These are phyloP conservation scores for Colletotrichum sansevieriae DNA, from an alignment of 2,329 filamentous ascomycete species.

Conservation along the genomic window DNA sequence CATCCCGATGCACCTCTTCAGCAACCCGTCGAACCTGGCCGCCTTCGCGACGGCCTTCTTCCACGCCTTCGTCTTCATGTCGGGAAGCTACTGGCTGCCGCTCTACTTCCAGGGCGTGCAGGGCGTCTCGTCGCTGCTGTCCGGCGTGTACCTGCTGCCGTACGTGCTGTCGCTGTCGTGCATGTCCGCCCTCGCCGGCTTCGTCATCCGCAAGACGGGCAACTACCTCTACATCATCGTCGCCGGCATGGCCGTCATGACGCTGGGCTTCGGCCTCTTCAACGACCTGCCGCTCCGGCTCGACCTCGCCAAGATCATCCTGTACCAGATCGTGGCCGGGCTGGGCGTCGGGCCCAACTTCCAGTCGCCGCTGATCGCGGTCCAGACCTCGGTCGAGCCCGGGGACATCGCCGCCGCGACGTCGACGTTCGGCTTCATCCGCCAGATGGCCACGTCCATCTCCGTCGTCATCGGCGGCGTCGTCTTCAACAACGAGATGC, in stretches of 20 bases:
- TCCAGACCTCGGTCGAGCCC: slow-evolving; percentile 72
- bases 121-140: slow-evolving; percentile 70
- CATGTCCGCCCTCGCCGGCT: slow-evolving; percentile 56
- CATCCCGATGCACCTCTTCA: slow-evolving; percentile 76
- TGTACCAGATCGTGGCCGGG: slow-evolving; percentile 72
- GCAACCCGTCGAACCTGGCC: slow-evolving; percentile 67
- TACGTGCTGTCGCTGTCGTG: slow-evolving; percentile 65
- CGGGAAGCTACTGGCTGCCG: slow-evolving; percentile 77
- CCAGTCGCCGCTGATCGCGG: slow-evolving; percentile 71
- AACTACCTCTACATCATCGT: slow-evolving; percentile 69
- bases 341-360: slow-evolving; percentile 73
- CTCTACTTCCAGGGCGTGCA: slow-evolving; percentile 80
- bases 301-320: slow-evolving; percentile 61
- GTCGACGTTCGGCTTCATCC: slow-evolving; percentile 71
- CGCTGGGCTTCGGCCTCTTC: slow-evolving; percentile 69
- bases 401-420: slow-evolving; percentile 74
- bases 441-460: slow-evolving; percentile 69
- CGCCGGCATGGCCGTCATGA: slow-evolving; percentile 65
- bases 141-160: slow-evolving; percentile 72
- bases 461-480: slow-evolving; percentile 68
- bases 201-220: slow-evolving; percentile 66
- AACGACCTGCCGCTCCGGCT: slow-evolving; percentile 66
- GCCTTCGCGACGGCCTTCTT: slow-evolving; percentile 61
- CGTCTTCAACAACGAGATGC: slow-evolving; percentile 55
- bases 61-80: slow-evolving; percentile 72